phyloP scores from a whole-genome alignment of 2,329 filamentous ascomycete species.

The Colletotrichum cordylinicola region DNA sequence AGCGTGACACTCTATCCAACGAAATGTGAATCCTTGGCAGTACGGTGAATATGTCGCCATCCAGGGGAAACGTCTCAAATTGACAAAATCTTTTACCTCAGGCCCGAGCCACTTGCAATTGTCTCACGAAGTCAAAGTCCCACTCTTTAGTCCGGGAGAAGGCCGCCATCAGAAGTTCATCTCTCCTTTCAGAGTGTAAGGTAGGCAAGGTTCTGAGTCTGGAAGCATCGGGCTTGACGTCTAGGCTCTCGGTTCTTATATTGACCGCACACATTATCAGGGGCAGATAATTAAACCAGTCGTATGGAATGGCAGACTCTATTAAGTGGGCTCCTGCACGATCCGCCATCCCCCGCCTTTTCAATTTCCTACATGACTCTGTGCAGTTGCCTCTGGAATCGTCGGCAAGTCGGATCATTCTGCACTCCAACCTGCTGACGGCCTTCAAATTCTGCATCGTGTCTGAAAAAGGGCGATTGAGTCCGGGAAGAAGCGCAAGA shows the following conservation, averaged over 20 bases:
- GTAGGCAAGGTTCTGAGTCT: background rate
- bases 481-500: background rate
- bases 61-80: constrained; percentile 9
- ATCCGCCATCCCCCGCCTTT: background rate
- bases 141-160: background rate
- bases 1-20: background rate
- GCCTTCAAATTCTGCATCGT: background rate
- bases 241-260: background rate
- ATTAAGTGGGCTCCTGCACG: constrained; percentile 11
- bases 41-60: background rate
- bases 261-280: background rate
- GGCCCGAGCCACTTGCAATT: background rate
- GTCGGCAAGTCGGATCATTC: background rate
- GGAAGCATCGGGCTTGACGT: background rate
- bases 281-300: background rate
- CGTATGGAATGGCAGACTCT: background rate
- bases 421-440: background rate
- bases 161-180: background rate
- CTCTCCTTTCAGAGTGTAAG: background rate
- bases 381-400: background rate
- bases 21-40: constrained; percentile 3
- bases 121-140: background rate
- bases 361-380: background rate
- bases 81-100: background rate
- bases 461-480: background rate